Percentiles rank a stretch among this genome's conserved stretches.
phyloP scores from a whole-genome alignment of 257 asterid species.

The Solanum pinnatisectum region DNA sequence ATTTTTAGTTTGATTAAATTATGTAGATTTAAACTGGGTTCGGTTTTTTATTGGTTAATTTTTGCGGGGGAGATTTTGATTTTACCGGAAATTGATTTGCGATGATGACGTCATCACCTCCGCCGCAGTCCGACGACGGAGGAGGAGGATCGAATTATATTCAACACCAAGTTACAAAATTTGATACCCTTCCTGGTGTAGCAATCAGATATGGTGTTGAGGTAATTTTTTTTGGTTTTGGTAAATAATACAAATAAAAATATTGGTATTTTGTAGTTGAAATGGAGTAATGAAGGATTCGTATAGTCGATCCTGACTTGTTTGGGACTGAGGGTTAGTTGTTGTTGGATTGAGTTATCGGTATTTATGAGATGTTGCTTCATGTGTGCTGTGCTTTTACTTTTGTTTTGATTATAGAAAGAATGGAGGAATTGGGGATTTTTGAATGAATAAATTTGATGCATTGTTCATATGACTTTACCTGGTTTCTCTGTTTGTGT shows the following conservation, averaged over 20 bases:
- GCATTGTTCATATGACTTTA: background rate
- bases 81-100: background rate
- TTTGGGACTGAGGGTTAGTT: background rate
- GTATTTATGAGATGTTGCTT: background rate
- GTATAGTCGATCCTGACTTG: background rate
- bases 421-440: background rate
- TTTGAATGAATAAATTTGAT: background rate
- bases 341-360: background rate
- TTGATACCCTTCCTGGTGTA: conserved; percentile 67
- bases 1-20: background rate
- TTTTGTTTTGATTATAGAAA: background rate
- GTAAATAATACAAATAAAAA: background rate
- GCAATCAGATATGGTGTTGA: conserved; percentile 85
- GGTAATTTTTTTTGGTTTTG: conserved; percentile 15
- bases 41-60: background rate
- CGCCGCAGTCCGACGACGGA: background rate
- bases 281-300: background rate
- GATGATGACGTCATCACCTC: background rate
- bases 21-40: background rate
- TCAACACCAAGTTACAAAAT: conserved; percentile 43
- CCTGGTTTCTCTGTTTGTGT: background rate
- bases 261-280: background rate
- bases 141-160: conserved; percentile 29
- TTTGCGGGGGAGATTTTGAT: background rate
- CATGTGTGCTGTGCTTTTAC: background rate